These are phyloP conservation scores for Globisporangium radiosum DNA, from an alignment of 352 stramenopile genomes.

Conservation along the genomic window DNA sequence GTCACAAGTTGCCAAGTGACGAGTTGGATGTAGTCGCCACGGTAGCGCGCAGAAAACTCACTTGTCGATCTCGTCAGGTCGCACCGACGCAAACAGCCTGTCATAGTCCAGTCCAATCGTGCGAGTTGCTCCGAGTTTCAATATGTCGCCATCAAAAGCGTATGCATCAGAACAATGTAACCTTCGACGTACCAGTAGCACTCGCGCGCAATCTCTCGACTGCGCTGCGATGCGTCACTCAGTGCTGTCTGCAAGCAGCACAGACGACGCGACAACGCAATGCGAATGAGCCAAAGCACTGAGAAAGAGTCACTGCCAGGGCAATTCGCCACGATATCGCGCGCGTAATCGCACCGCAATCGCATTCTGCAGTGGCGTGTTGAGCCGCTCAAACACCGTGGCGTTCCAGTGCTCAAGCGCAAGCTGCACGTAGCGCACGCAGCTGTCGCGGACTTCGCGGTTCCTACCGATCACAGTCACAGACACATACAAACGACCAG, in stretches of 20 bases:
- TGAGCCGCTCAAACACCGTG: slow-evolving; percentile 37
- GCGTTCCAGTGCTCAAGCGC: slow-evolving; percentile 33
- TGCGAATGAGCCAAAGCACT: no score
- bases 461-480: slow-evolving; percentile 23
- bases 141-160: no score
- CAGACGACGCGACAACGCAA: no score
- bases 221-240: slow-evolving; percentile 52
- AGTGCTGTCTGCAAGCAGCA: slow-evolving; percentile 23
- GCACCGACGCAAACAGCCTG: slow-evolving; percentile 44
- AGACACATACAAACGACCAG: no score
- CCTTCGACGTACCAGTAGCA: slow-evolving; percentile 44
- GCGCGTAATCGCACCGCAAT: slow-evolving; percentile 22
- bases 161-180: background rate
- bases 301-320: no score
- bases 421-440: slow-evolving; percentile 40
- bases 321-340: no score
- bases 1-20: background rate
- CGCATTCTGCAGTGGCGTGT: slow-evolving; percentile 23
- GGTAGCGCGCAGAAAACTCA: slow-evolving; percentile 8
- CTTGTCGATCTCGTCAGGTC: slow-evolving; percentile 38
- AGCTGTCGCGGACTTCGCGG: slow-evolving; percentile 54
- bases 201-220: slow-evolving; percentile 40
- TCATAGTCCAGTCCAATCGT: no score
- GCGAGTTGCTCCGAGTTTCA: no score
- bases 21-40: no score